phyloP scores from a whole-genome alignment of 176 grass and related monocot species.

The Themeda triandra region DNA sequence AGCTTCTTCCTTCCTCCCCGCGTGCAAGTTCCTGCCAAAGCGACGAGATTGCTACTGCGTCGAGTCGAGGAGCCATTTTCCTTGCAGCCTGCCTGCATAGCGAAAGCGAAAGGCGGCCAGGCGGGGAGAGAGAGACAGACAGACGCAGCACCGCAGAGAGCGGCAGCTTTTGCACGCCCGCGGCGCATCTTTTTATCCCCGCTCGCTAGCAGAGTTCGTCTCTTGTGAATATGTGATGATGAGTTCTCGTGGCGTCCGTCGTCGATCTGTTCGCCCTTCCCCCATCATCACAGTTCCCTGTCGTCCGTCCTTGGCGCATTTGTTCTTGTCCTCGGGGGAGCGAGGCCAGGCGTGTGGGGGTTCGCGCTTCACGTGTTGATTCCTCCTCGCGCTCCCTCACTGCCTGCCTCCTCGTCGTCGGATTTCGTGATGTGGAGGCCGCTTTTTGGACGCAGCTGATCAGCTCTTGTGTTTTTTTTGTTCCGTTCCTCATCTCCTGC shows the following conservation, averaged over 20 bases:
- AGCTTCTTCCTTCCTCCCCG: background rate
- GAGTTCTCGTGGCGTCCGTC: constrained; percentile 4
- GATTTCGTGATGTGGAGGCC: constrained; percentile 3
- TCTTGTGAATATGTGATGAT: constrained; percentile 20
- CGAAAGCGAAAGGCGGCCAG: no score
- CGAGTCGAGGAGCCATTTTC: background rate
- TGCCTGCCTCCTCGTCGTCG: background rate
- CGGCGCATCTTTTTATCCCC: background rate
- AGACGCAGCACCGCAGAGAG: no score
- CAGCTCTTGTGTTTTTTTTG: background rate
- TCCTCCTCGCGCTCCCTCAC: background rate
- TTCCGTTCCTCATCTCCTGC: constrained; percentile 24
- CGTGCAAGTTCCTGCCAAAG: background rate
- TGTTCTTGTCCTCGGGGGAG: constrained; percentile 5
- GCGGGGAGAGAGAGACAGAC: background rate
- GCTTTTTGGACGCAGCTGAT: constrained; percentile 25
- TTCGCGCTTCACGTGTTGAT: constrained; percentile 46
- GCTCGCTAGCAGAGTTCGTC: background rate
- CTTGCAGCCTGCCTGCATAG: background rate
- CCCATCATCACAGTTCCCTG: background rate
- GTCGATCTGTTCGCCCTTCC: background rate
- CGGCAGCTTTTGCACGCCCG: constrained; percentile 21
- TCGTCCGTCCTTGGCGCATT: background rate
- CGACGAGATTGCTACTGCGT: background rate
- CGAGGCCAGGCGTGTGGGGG: background rate